Percentiles rank a stretch among this genome's conserved stretches.
These are phyloP conservation scores for Cymodocea nodosa DNA, from an alignment of 116 monocot genomes.

Conservation along the genomic window DNA sequence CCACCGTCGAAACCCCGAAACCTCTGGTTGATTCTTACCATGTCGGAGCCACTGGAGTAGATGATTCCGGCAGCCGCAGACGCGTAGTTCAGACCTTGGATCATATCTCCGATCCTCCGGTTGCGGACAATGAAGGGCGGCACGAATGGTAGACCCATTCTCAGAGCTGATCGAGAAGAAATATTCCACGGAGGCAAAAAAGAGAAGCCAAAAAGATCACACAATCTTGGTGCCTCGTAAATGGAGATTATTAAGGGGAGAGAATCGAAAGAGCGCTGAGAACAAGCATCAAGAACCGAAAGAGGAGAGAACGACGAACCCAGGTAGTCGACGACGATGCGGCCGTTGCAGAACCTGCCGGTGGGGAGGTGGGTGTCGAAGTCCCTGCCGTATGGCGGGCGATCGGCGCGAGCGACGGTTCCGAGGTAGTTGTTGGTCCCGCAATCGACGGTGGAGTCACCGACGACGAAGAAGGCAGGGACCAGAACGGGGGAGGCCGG, in stretches of 20 bases:
- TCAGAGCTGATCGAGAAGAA: constrained; percentile 22
- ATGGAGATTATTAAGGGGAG: too few relatives aligned
- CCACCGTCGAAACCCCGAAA: background rate
- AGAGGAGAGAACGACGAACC: constrained; percentile 14
- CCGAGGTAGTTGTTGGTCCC: constrained; percentile 76
- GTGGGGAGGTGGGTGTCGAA: constrained; percentile 65
- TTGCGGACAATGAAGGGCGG: constrained; percentile 43
- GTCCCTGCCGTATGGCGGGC: constrained; percentile 61
- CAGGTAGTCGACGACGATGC: constrained; percentile 67
- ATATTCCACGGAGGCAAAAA: too few relatives aligned
- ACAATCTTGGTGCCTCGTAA: too few relatives aligned
- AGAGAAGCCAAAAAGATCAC: too few relatives aligned
- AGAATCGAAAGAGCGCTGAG: too few relatives aligned
- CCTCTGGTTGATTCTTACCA: constrained; percentile 17
- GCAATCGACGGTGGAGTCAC: constrained; percentile 65
- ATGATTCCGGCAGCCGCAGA: constrained; percentile 72
- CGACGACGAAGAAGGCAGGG: constrained; percentile 35
- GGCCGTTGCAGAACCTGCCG: constrained; percentile 82
- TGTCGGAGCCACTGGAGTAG: constrained; percentile 61
- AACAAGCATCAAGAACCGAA: background rate
- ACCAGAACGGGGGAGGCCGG: background rate
- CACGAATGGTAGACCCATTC: constrained; percentile 58
- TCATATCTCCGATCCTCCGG: constrained; percentile 31
- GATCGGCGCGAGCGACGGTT: constrained; percentile 75
- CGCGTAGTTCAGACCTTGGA: constrained; percentile 55